Evolutionary conservation across 495 filamentous ascomycete species (phyloP), one percentile per base, ranked within the genome.

Genomic region (Penicillium robsamsonii): DNA sequence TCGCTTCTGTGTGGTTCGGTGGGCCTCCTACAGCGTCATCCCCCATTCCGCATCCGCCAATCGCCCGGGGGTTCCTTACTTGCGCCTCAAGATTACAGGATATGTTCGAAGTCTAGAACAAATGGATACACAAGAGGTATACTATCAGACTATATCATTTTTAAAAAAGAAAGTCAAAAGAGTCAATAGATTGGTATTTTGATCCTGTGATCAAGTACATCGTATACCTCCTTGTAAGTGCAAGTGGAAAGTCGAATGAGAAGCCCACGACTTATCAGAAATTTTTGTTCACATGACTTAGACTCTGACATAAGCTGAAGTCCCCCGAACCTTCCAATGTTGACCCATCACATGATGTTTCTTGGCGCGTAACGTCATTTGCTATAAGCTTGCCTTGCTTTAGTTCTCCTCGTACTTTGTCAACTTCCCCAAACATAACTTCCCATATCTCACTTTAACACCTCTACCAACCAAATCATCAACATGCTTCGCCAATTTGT

Each of bases 401-500:
- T 50, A 11, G 13, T 40, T 78, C 81, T 59, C 89, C 89, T 60
- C 84, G 22, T 43, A 33, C 55, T 12, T 46, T 40, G 40, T 35
- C 22, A 17, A 18, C 43, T 41, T 58, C 42, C 45, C 29, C 20
- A 9, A 51, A 51, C 13, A 31, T 53, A 44, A 41, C 31, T 56
- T 53, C 42, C 54, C 44, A 60, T 37, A 11, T 59, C 55, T 58
- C 46, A 40, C 35, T 9, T 33, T 2, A 33, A 12, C n/a, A 0
- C 35, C n/a, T 17, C 35, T 17, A 38, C n/a, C 45, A 45, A 41
- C 11, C 40, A 52, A 38, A 29, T 55, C 25, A 15, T 60, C 66
- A 80, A 49, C 31, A 92, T 92, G 88, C 77, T 87, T 63, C 85
- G 86, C 61, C 85, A 85, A 73, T 74, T 88, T 64, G 70, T 76